Evolutionary conservation across 345 rosid species (phyloP).

Genomic region (Syzygium jambos): DNA sequence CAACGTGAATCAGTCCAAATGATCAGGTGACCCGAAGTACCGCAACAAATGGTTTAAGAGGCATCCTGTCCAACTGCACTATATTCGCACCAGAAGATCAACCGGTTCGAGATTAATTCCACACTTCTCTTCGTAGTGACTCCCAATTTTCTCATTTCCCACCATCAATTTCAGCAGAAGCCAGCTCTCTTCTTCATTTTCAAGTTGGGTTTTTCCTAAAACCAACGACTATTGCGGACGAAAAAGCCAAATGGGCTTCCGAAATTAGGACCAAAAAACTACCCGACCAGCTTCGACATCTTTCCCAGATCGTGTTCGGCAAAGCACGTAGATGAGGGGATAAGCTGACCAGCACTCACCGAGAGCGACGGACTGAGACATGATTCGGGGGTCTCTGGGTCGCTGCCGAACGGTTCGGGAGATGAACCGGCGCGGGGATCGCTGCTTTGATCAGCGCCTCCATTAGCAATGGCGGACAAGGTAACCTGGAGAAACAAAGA

Average conservation of each 20-base stretch:
- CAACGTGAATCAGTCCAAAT: background rate
- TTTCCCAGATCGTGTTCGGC: background rate
- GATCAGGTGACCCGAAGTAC: background rate
- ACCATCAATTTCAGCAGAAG: background rate
- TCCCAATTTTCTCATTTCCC: background rate
- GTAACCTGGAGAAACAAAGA: no score
- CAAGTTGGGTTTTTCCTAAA: background rate
- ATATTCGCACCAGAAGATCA: background rate
- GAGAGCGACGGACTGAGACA: background rate
- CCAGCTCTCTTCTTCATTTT: background rate
- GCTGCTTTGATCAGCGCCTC: slow-evolving; percentile 17
- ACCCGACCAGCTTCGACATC: background rate
- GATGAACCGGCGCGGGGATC: slow-evolving; percentile 10
- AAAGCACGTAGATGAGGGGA: background rate
- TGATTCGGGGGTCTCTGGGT: background rate
- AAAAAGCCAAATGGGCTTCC: background rate
- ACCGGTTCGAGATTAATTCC: background rate
- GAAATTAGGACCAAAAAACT: background rate
- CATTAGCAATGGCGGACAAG: slow-evolving; percentile 1
- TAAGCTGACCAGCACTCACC: background rate
- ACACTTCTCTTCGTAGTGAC: background rate
- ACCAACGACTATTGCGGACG: background rate
- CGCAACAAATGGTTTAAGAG: background rate
- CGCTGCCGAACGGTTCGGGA: background rate
- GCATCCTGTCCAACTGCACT: background rate